Evolutionary conservation across 164 flowering plant genomes (phyloP).

Genomic region (Akebia trifoliata): DNA sequence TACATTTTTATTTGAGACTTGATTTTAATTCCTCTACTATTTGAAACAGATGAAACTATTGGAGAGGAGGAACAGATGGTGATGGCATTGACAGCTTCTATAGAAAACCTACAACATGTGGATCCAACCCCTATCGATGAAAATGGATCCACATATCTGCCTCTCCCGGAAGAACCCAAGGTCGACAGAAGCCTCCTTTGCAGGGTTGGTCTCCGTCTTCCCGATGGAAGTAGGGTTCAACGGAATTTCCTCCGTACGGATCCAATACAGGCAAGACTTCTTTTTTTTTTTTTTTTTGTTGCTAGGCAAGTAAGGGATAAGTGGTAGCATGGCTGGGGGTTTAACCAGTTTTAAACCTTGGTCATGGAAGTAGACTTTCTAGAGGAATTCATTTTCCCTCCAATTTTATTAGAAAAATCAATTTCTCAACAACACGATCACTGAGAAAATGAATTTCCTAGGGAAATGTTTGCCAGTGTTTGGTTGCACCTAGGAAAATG

Average conservation of each 20-base stretch:
- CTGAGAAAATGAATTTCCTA: too few species aligned
- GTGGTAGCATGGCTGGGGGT: too few species aligned
- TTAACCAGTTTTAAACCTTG: too few species aligned
- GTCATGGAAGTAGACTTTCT: too few species aligned
- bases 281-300: too few species aligned
- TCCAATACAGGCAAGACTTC: constrained; percentile 64
- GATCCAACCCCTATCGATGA: constrained; percentile 14
- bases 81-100: constrained; percentile 46
- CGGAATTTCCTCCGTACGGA: constrained; percentile 67
- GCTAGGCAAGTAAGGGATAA: too few species aligned
- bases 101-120: constrained; percentile 30
- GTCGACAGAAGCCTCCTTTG: constrained; percentile 70
- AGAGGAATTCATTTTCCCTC: too few species aligned
- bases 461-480: too few species aligned
- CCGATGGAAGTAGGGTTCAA: constrained; percentile 79
- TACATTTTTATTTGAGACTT: neutral
- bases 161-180: constrained; percentile 82
- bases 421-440: too few species aligned
- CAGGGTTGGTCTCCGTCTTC: constrained; percentile 79
- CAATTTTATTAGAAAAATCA: too few species aligned
- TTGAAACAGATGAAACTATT: constrained; percentile 18
- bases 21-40: neutral
- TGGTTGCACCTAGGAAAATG: too few species aligned
- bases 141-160: constrained; percentile 35
- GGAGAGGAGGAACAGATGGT: constrained; percentile 46